A percentile compares a stretch with the other conserved stretches of the same genome.
Evolutionary conservation across 345 rosid genomes (phyloP).

Genomic region (Pelargonium nanum): DNA sequence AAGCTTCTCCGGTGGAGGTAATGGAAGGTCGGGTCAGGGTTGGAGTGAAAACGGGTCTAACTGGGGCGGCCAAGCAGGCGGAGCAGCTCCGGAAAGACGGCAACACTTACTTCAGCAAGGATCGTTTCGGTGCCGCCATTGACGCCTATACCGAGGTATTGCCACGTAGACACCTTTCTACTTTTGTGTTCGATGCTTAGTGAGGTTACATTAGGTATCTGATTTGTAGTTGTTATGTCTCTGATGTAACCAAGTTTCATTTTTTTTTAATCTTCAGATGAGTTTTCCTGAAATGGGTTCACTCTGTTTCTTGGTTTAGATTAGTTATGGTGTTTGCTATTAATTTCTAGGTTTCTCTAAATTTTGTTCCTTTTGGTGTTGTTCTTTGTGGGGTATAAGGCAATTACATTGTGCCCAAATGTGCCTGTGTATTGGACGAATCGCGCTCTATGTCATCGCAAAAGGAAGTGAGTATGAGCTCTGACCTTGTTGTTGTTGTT

Average conservation of each 20-base stretch:
- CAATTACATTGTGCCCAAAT: conserved; percentile 73
- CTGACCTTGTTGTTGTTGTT: neutral
- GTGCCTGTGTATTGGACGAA: conserved; percentile 84
- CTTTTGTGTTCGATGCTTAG: no score
- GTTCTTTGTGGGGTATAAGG: conserved; percentile 27
- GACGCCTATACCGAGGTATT: conserved; percentile 85
- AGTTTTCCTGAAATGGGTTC: neutral
- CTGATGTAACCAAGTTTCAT: no score
- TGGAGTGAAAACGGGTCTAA: conserved; percentile 7
- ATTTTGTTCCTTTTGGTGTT: neutral
- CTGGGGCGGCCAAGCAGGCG: conserved; percentile 50
- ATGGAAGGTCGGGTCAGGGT: neutral
- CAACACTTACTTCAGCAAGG: conserved; percentile 44
- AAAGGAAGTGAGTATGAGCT: conserved; percentile 59
- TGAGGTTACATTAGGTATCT: no score
- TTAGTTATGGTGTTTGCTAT: neutral
- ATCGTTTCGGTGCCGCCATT: conserved; percentile 77
- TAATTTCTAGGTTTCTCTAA: neutral
- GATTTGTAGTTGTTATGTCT: no score
- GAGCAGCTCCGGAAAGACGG: conserved; percentile 56
- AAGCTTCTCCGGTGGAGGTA: no score
- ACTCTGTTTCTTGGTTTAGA: neutral
- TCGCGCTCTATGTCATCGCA: conserved; percentile 83
- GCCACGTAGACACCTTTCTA: no score
- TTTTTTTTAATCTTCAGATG: no score